Base-by-base conservation (phyloP, 768 basidiomycete species). In the Boletus coccyginus region DNA sequence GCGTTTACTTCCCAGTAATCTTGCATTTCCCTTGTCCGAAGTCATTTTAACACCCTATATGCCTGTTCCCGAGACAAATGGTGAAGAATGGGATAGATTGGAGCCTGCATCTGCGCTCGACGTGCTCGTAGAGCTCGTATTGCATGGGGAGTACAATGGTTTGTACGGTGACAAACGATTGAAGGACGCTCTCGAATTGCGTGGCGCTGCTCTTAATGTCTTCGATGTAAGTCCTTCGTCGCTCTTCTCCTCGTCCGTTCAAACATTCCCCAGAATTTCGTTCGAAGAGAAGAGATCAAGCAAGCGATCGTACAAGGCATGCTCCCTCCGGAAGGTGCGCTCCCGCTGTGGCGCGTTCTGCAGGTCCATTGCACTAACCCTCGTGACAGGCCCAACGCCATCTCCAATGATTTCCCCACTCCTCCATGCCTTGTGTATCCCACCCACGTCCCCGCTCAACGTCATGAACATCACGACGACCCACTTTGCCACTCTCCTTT, bases 71-170 rank as follows among this genome's bases (percentile, higher is more conserved):
- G 84, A 92, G 71, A 81, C 95, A 52, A 82, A 90, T 57, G 92
- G 92, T 9, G 94, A 96, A 72, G 93, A 96, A 67, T 94, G 92
- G 92, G 92, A 95, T 69, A 81, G 94, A 21, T 70, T 96, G 24
- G 90, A 94, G 56, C 78, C 84, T 5, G 81, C 88, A 16, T 87
- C 91, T 5, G 90, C 91, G 0, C 79, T 96, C 7, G 89, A 94
- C 57, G 89, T 84, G 0, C 79, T 97, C 12, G 84, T 96, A 1
- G 87, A 91, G 57, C 79, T 93, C 16, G 85, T 85, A 11, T 75
- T 98, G 39, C 87, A 96, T 54, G 96, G 95, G 2, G 95, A 97
- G 74, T 90, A 92, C 68, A 85, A 88, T 62, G 85, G 87, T n/a
- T 62, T 73, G 50, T 81, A 83, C 55, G 77, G 81, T 45, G 81